A percentile compares a stretch with the other conserved stretches of the same genome.
Conservation (phyloP, 2,329 filamentous ascomycete species). For the Plectosphaerella cucumerina region DNA sequence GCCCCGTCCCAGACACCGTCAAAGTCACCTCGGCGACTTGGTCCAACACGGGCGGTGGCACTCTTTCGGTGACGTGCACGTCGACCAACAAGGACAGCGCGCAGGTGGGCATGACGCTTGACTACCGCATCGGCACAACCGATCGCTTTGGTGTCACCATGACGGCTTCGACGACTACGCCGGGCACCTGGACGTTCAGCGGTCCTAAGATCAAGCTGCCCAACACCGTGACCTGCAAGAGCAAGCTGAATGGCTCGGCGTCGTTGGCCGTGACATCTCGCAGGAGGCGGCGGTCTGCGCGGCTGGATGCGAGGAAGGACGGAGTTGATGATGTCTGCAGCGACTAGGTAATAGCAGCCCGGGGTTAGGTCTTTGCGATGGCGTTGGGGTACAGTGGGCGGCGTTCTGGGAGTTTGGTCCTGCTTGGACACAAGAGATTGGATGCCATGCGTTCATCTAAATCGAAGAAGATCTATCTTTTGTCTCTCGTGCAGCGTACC, state of each 20-base stretch:
- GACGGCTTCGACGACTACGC: slow-evolving; percentile 3
- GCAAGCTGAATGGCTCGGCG: slow-evolving; percentile 6
- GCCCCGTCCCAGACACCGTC: slow-evolving; percentile 1
- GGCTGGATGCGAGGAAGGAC: not conserved
- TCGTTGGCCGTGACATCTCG: not conserved
- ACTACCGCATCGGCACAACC: slow-evolving; percentile 17
- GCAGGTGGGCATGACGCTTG: slow-evolving; percentile 12
- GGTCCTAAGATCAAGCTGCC: slow-evolving; percentile 11
- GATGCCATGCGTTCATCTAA: too few species aligned
- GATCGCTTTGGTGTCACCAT: slow-evolving; percentile 8
- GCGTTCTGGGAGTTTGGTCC: too few species aligned
- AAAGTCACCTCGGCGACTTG: slow-evolving; percentile 5
- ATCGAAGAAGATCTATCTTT: too few species aligned
- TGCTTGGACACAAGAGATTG: too few species aligned
- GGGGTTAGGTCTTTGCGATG: too few species aligned
- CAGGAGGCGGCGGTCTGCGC: not conserved
- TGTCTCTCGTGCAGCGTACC: too few species aligned
- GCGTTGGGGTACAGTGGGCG: too few species aligned
- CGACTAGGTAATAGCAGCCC: not conserved
- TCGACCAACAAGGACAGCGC: slow-evolving; percentile 10
- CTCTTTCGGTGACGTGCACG: slow-evolving; percentile 12
- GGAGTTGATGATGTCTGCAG: not conserved
- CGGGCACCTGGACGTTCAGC: slow-evolving; percentile 11
- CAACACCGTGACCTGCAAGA: slow-evolving; percentile 9
- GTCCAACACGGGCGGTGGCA: slow-evolving; percentile 8